Percentiles rank a stretch among this genome's conserved stretches.
Conservation (phyloP, 306 rosid species). For the Elaeagnus macrophylla region DNA sequence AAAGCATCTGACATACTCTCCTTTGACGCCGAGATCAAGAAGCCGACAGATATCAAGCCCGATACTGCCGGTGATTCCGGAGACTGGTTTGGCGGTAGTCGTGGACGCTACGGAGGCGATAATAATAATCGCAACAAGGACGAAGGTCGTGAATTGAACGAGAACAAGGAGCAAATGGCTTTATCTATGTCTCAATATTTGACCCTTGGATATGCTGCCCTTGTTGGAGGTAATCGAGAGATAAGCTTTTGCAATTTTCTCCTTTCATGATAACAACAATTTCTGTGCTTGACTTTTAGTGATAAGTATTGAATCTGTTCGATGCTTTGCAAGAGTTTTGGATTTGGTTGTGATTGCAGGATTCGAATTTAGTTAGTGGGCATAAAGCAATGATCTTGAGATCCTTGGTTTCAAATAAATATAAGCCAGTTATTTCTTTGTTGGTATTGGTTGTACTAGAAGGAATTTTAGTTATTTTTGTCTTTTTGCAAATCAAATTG, state of each 20-base stretch:
- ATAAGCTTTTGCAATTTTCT: not conserved
- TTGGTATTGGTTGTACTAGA: not conserved
- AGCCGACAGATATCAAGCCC: conserved; percentile 42
- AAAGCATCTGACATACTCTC: no score
- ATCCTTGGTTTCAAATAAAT: not conserved
- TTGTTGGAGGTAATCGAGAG: conserved; percentile 62
- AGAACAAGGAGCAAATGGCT: conserved; percentile 36
- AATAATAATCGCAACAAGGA: conserved; percentile 6
- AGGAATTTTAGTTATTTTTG: not conserved
- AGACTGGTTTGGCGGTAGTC: conserved; percentile 37
- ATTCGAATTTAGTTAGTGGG: not conserved
- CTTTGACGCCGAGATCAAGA: no score
- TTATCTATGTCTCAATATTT: conserved; percentile 89
- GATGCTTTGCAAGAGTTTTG: not conserved
- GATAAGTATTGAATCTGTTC: not conserved
- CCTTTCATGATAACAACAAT: not conserved
- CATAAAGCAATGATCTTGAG: not conserved
- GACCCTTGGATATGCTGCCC: conserved; percentile 83
- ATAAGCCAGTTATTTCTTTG: not conserved
- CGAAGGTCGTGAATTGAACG: conserved; percentile 38
- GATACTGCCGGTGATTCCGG: conserved; percentile 25
- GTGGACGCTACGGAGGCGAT: conserved; percentile 30
- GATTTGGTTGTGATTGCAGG: not conserved
- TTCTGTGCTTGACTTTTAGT: no score
- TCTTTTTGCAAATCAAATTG: not conserved